Evolutionary conservation across 352 stramenopile species (phyloP).

Genomic region (Globisporangium megalacanthum): DNA sequence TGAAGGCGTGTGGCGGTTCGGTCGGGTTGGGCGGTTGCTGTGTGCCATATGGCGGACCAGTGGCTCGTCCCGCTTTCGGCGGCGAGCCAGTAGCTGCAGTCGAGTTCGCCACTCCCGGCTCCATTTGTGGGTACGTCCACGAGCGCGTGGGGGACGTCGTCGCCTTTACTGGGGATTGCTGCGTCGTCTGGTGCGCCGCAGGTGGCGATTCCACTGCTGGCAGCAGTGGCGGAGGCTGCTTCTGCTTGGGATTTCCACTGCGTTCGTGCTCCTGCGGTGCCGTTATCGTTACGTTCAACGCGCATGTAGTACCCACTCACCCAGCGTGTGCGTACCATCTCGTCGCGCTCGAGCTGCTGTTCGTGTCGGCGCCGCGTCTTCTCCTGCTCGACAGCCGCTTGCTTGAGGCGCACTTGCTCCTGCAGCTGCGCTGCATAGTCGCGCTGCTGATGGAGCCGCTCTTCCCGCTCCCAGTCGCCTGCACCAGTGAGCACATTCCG

Average conservation of each 20-base stretch:
- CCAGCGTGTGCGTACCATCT: constrained; percentile 17
- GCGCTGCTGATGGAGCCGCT: constrained; percentile 42
- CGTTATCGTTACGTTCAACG: too few species aligned
- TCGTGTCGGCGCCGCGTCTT: constrained; percentile 34
- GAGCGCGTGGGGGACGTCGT: constrained; percentile 1
- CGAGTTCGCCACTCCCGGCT: constrained; percentile 11
- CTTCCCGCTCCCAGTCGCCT: constrained; percentile 41
- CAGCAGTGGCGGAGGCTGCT: not conserved
- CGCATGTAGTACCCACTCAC: too few species aligned
- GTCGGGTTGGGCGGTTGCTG: constrained; percentile 2
- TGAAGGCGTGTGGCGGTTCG: not conserved
- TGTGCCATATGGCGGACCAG: not conserved
- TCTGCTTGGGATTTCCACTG: constrained; percentile 7
- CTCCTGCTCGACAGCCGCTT: constrained; percentile 34
- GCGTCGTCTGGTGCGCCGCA: too few species aligned
- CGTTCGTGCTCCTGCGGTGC: constrained; percentile 12
- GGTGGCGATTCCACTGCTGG: not conserved
- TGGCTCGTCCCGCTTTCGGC: not conserved
- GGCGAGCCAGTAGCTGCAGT: constrained; percentile 5
- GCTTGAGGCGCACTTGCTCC: constrained; percentile 53
- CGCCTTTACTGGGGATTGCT: constrained; percentile 11
- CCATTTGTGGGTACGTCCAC: constrained; percentile 7
- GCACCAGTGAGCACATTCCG: constrained; percentile 36
- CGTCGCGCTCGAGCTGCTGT: constrained; percentile 43
- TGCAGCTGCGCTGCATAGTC: constrained; percentile 67